Evolutionary conservation across 2,329 filamentous ascomycete genomes (phyloP).

Genomic region (Curvularia sp.): DNA sequence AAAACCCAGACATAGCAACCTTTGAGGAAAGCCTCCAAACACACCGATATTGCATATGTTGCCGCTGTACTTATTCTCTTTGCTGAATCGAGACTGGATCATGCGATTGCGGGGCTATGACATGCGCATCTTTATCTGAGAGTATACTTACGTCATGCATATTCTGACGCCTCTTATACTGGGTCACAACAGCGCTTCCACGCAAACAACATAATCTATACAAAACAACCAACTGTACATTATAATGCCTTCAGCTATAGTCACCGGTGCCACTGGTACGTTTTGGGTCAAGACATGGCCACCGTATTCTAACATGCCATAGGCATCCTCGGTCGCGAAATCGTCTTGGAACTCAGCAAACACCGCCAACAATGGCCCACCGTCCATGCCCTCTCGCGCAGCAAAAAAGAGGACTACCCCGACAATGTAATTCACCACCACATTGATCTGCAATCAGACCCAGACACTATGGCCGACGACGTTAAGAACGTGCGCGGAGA

Average conservation of each 20-base stretch:
- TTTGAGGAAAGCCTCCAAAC: not conserved
- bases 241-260: conserved; percentile 43
- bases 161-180: not conserved
- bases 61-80: not conserved
- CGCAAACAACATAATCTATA: not conserved
- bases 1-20: not conserved
- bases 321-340: conserved; percentile 54
- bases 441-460: conserved; percentile 49
- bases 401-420: conserved; percentile 49
- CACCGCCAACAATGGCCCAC: conserved; percentile 48
- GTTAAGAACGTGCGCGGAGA: conserved; percentile 49
- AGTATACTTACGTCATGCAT: conserved; percentile 20
- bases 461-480: conserved; percentile 50
- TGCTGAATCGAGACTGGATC: not conserved
- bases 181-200: not conserved
- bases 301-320: not conserved
- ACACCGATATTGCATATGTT: not conserved
- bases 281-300: not conserved
- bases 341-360: conserved; percentile 50
- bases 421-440: conserved; percentile 50
- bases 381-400: conserved; percentile 53
- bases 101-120: conserved; percentile 1
- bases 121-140: conserved; percentile 7
- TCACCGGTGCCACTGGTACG: conserved; percentile 43
- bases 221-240: not conserved